Conservation (phyloP, 169 alveolate genomes). For the Theileria parva region DNA sequence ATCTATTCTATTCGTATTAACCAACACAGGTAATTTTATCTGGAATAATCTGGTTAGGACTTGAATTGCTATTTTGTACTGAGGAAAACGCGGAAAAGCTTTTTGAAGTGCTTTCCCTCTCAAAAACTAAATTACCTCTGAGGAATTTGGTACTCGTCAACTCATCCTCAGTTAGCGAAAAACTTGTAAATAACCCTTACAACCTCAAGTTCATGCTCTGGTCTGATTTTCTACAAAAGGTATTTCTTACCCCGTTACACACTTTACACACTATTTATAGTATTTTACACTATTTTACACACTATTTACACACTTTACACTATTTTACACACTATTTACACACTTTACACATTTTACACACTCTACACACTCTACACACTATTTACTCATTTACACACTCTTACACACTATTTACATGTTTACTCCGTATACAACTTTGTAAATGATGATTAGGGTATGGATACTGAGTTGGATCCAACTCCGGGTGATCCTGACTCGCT, state of each 20-base stretch:
- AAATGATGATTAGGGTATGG: slow-evolving; percentile 50
- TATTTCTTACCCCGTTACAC: not conserved
- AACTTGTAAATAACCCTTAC: not conserved
- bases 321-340: too few relatives aligned
- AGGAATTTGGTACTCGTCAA: slow-evolving; percentile 29
- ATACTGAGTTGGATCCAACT: slow-evolving; percentile 57
- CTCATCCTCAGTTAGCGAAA: slow-evolving; percentile 20
- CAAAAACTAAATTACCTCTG: slow-evolving; percentile 40
- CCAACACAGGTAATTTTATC: slow-evolving; percentile 62
- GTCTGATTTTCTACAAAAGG: slow-evolving; percentile 57
- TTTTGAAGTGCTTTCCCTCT: slow-evolving; percentile 28
- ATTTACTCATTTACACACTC: too few relatives aligned
- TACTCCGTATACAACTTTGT: too few relatives aligned
- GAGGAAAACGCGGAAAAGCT: slow-evolving; percentile 47
- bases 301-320: too few relatives aligned
- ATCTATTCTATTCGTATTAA: slow-evolving; percentile 67
- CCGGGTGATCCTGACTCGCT: slow-evolving; percentile 77
- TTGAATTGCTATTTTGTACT: slow-evolving; percentile 44
- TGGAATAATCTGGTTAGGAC: slow-evolving; percentile 5
- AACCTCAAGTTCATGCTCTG: slow-evolving; percentile 59
- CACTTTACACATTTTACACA: too few relatives aligned
- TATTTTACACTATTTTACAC: too few relatives aligned
- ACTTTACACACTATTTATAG: too few relatives aligned
- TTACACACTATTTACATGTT: too few relatives aligned
- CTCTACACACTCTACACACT: too few relatives aligned